phyloP scores from a whole-genome alignment of 2,329 filamentous ascomycete genomes.

The Penicillium sp. region DNA sequence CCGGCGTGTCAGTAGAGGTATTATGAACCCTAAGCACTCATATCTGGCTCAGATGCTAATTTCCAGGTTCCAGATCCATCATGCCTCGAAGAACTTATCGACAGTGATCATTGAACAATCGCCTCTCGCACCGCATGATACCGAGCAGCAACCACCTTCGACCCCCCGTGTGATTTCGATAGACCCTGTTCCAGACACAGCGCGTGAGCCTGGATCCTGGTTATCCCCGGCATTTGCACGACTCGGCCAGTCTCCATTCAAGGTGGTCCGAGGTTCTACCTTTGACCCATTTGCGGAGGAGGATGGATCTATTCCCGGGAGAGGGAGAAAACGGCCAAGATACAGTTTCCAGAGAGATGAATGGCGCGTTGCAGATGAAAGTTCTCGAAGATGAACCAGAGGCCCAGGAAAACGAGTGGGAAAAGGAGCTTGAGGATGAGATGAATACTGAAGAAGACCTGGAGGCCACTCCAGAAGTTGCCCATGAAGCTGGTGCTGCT shows the following conservation, averaged over 20 bases:
- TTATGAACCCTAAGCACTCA: background rate
- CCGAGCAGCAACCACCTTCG: slow-evolving; percentile 19
- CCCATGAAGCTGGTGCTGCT: background rate
- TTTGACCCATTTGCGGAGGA: slow-evolving; percentile 65
- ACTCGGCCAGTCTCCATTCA: slow-evolving; percentile 63
- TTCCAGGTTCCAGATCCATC: slow-evolving; percentile 22
- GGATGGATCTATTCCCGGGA: slow-evolving; percentile 56
- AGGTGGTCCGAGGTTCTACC: slow-evolving; percentile 58
- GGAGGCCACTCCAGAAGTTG: background rate
- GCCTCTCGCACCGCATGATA: slow-evolving; percentile 20
- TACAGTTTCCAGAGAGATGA: slow-evolving; percentile 61
- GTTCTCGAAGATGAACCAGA: slow-evolving; percentile 47
- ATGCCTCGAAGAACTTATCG: slow-evolving; percentile 21
- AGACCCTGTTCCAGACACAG: slow-evolving; percentile 3
- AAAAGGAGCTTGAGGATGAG: slow-evolving; percentile 25
- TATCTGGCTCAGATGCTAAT: slow-evolving; percentile 1
- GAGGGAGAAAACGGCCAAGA: slow-evolving; percentile 64
- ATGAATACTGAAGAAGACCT: slow-evolving; percentile 10
- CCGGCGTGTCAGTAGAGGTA: slow-evolving; percentile 37
- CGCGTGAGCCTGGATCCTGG: slow-evolving; percentile 52
- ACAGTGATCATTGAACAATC: slow-evolving; percentile 51
- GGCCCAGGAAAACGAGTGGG: slow-evolving; percentile 29
- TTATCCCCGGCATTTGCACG: slow-evolving; percentile 76
- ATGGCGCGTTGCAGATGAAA: slow-evolving; percentile 72
- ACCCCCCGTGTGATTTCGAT: slow-evolving; percentile 23